phyloP scores from a whole-genome alignment of 805 yeast species.

The Candida maesae region DNA sequence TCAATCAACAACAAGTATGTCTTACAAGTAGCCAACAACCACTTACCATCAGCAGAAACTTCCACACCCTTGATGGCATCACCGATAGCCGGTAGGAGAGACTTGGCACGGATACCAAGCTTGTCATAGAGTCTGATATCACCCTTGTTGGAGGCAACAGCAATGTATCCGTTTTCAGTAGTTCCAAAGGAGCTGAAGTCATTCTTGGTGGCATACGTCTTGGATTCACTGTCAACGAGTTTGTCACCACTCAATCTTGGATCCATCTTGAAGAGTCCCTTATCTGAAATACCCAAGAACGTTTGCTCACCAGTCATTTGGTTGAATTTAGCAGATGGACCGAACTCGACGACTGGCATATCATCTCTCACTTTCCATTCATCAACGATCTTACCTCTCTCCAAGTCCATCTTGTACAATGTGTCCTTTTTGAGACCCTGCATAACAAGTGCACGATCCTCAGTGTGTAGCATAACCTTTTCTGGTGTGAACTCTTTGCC shows the following conservation, averaged over 20 bases:
- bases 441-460: conserved; percentile 65
- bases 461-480: conserved; percentile 72
- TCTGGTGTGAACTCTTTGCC: conserved; percentile 54
- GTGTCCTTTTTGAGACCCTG: conserved; percentile 49
- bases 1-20: conserved; percentile 70
- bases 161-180: conserved; percentile 69
- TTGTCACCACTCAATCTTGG: conserved; percentile 65
- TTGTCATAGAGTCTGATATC: conserved; percentile 71
- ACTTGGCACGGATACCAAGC: conserved; percentile 73
- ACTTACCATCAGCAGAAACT: conserved; percentile 74
- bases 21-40: conserved; percentile 77
- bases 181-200: conserved; percentile 41
- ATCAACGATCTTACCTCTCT: conserved; percentile 77
- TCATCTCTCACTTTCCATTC: conserved; percentile 65
- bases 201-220: conserved; percentile 45
- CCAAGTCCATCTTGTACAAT: conserved; percentile 73
- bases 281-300: conserved; percentile 62
- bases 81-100: conserved; percentile 78
- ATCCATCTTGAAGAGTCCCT: conserved; percentile 71
- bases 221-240: conserved; percentile 53
- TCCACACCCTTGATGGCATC: conserved; percentile 67
- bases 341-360: conserved; percentile 51
- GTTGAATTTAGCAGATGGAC: conserved; percentile 70
- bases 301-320: conserved; percentile 74
- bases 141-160: conserved; percentile 73